A percentile compares a stretch with the other conserved stretches of the same genome.
These are phyloP conservation scores for Picochlorum sp. DNA, from an alignment of 139 green algal genomes.

Conservation along the genomic window DNA sequence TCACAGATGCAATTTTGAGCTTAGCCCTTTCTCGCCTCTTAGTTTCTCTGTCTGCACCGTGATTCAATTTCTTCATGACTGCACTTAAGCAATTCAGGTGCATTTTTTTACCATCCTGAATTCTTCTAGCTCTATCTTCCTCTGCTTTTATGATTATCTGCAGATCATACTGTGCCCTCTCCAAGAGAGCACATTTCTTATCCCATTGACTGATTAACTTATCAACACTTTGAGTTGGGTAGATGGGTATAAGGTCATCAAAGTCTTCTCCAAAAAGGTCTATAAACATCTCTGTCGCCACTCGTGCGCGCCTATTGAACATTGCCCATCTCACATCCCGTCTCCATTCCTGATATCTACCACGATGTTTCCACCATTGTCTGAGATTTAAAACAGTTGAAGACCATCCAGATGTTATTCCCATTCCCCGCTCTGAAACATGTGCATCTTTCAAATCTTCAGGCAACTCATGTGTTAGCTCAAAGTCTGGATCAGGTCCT, in stretches of 20 bases:
- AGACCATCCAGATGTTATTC: background rate
- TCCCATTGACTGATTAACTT: conserved; percentile 17
- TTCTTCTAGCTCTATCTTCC: background rate
- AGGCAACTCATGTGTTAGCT: too few relatives aligned
- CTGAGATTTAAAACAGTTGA: background rate
- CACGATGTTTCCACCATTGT: conserved; percentile 1
- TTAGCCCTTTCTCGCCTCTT: background rate
- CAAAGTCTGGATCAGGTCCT: too few relatives aligned
- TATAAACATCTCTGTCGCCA: conserved; percentile 21
- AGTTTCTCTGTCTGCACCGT: too few relatives aligned
- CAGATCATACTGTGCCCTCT: conserved; percentile 12
- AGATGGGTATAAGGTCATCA: conserved; percentile 26
- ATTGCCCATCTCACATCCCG: conserved; percentile 27
- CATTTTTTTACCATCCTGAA: background rate
- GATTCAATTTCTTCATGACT: too few relatives aligned
- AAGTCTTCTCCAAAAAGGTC: conserved; percentile 29
- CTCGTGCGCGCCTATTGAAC: conserved; percentile 23
- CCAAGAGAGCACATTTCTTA: conserved; percentile 6
- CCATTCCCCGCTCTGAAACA: background rate
- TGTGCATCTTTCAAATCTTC: too few relatives aligned
- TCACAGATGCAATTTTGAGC: background rate
- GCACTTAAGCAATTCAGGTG: background rate
- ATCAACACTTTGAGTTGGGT: conserved; percentile 19
- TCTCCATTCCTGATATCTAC: conserved; percentile 10
- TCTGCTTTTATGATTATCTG: background rate